Base-by-base conservation (phyloP, 441 rosid species). In the Aleurites moluccanus region DNA sequence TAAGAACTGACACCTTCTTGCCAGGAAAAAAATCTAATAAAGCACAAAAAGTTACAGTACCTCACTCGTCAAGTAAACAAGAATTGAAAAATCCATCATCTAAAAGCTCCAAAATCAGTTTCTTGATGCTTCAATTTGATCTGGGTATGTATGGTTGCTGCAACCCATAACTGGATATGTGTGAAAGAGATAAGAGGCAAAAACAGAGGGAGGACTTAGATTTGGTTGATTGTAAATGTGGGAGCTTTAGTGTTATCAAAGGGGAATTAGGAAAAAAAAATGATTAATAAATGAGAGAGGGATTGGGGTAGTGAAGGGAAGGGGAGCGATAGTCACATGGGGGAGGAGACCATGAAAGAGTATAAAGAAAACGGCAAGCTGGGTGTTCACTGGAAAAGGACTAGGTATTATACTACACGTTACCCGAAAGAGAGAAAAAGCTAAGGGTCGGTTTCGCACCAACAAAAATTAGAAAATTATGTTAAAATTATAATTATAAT, bases 351-450 rank as follows among this genome's bases (percentile, higher is more conserved):
- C 25, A 45, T 60, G 61, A 44, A 33, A 52, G 47, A 49, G 14
- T 61, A 72, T 11, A 63, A 40, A 45, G 65, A 67, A 72, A 42
- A 55, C 25, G 59, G 65, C 67, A 67, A 81, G 83, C 83, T 74
- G 83, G 72, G 60, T 69, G 72, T 75, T 79, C 14, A 85, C 85
- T 83, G 86, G 88, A 75, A 79, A 84, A 71, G 69, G 77, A 71
- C 72, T 38, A 75, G 73, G 70, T 64, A 59, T 65, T 63, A 64
- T 75, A 25, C 73, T 69, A 55, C 79, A 55, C 75, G 80, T 75
- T 70, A 69, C 69, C 47, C 20, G 10, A 35, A 73, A 15, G 44
- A 65, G 64, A 25, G 47, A 20, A 75, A 80, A 80, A 63, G 61
- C 28, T n/a, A n/a, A n/a, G n/a, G n/a, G n/a, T n/a, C n/a, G n/a